These are phyloP conservation scores for Backusella australiensis DNA, from an alignment of 192 early-diverging fungal species.

Conservation along the genomic window DNA sequence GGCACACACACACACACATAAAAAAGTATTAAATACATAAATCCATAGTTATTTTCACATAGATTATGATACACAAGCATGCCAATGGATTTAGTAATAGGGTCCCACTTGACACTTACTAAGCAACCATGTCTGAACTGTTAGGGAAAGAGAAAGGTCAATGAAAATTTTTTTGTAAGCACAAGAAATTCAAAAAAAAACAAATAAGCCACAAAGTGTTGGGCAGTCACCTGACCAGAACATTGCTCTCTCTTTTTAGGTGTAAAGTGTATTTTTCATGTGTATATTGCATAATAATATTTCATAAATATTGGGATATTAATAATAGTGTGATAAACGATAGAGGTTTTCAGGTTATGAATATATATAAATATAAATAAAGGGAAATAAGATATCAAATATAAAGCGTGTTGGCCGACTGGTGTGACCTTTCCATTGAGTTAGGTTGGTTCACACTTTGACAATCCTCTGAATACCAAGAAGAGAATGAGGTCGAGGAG, in stretches of 20 bases:
- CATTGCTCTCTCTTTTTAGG: neutral
- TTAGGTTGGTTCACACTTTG: neutral
- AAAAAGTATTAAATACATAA: neutral
- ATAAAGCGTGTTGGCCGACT: neutral
- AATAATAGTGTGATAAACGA: neutral
- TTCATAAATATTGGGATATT: neutral
- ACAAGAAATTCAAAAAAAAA: neutral
- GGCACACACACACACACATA: neutral
- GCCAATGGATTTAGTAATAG: neutral
- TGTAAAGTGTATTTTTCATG: neutral
- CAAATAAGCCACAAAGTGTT: neutral
- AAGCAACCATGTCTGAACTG: constrained; percentile 25
- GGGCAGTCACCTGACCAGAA: neutral
- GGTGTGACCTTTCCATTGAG: neutral
- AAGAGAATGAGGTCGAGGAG: neutral
- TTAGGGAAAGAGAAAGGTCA: constrained; percentile 13
- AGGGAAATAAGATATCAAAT: neutral
- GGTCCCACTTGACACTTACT: constrained; percentile 7
- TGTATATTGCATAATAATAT: neutral
- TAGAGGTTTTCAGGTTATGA: neutral
- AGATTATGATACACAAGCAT: neutral
- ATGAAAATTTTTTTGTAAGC: constrained; percentile 10
- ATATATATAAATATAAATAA: neutral
- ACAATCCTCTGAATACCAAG: neutral
- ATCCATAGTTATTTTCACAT: neutral